Conservation (phyloP, 495 filamentous ascomycete species). For the Hypoxylon rickii region DNA sequence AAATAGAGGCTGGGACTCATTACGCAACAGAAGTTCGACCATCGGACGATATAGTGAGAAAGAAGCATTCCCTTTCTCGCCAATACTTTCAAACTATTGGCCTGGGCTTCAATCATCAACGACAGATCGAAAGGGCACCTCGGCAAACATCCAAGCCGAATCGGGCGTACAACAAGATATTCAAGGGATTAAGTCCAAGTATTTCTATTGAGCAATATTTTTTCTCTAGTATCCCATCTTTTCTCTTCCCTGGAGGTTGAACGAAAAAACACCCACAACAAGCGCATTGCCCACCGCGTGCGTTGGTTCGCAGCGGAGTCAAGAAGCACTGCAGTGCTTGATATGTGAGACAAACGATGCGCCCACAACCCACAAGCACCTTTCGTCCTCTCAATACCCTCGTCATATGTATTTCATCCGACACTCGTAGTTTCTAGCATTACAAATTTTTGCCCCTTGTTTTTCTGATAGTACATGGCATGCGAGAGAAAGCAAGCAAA, state of each 20-base stretch:
- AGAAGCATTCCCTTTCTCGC: too few relatives aligned
- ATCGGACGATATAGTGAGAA: too few relatives aligned
- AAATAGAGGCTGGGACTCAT: too few relatives aligned
- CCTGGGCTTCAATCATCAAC: too few relatives aligned
- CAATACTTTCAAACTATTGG: too few relatives aligned
- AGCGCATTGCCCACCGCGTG: neutral
- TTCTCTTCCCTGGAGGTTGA: neutral
- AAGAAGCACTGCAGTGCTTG: neutral
- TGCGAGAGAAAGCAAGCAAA: neutral
- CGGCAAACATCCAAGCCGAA: neutral
- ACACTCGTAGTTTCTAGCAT: constrained; percentile 6
- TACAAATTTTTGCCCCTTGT: constrained; percentile 6
- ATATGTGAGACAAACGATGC: neutral
- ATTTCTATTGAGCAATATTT: neutral
- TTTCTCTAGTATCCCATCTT: neutral
- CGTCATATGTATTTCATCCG: constrained; percentile 5
- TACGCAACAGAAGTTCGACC: too few relatives aligned
- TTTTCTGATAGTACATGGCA: constrained; percentile 2
- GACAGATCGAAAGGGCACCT: too few relatives aligned
- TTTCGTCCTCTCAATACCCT: neutral
- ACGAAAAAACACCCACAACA: neutral
- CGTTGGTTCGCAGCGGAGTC: neutral
- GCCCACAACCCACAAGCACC: neutral
- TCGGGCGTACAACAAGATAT: neutral
- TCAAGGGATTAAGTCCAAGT: neutral